phyloP scores from a whole-genome alignment of 208 protist genomes.

The Histomonas meleagridis region DNA sequence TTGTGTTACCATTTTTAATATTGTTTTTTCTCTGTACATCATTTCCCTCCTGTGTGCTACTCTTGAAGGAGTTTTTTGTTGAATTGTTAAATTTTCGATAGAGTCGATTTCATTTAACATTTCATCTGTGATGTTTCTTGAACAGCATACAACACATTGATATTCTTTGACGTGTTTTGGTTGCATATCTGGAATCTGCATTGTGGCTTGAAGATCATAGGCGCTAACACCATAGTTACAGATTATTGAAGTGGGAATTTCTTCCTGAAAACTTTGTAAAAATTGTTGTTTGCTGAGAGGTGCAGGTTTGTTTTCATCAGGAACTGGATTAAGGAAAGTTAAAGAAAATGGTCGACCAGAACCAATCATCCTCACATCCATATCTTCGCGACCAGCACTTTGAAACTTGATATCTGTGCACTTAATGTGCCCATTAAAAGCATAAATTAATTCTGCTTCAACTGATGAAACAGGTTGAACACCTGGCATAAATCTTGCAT shows the following conservation, averaged over 20 bases:
- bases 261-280: neutral
- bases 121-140: neutral
- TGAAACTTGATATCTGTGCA: conserved; percentile 37
- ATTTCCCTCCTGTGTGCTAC: neutral
- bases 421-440: neutral
- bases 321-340: conserved; percentile 42
- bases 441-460: neutral
- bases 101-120: neutral
- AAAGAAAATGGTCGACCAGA: conserved; percentile 51
- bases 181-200: neutral
- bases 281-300: neutral
- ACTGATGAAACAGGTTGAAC: neutral
- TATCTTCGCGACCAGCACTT: conserved; percentile 50
- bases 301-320: neutral
- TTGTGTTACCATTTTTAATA: neutral
- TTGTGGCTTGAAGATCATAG: too few species aligned
- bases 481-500: neutral
- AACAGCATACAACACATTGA: conserved; percentile 37
- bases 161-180: conserved; percentile 39
- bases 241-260: neutral
- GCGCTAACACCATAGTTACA: neutral
- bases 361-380: conserved; percentile 58
- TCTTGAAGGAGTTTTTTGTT: neutral
- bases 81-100: neutral
- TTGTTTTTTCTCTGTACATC: neutral